Conservation (phyloP, 805 yeast species). For the Lipomyces kockii region DNA sequence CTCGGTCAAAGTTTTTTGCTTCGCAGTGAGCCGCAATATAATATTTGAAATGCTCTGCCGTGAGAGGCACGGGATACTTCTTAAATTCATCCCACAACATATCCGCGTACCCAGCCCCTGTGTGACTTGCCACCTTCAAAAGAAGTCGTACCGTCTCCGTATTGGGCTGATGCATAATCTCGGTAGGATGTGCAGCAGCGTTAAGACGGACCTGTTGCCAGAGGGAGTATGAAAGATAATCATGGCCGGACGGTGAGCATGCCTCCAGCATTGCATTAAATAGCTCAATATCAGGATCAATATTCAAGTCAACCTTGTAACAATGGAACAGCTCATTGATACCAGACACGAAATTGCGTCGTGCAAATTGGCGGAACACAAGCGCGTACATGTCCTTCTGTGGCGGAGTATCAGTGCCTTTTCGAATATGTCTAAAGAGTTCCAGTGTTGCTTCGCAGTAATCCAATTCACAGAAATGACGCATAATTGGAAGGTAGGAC, state of each 20-base stretch:
- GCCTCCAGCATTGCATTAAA: conserved; percentile 70
- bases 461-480: conserved; percentile 56
- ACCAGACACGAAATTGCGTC: conserved; percentile 63
- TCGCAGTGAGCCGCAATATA: conserved; percentile 72
- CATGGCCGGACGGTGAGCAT: conserved; percentile 62
- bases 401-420: conserved; percentile 37
- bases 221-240: conserved; percentile 58
- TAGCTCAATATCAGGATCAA: conserved; percentile 60
- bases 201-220: conserved; percentile 63
- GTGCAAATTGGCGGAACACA: conserved; percentile 66
- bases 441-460: conserved; percentile 66
- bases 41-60: conserved; percentile 58
- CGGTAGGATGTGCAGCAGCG: conserved; percentile 53
- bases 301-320: conserved; percentile 63
- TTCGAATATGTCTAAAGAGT: conserved; percentile 64
- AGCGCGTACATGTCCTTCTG: conserved; percentile 60
- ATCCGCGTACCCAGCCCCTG: conserved; percentile 58
- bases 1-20: conserved; percentile 62
- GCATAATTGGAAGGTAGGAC: conserved; percentile 61
- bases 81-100: conserved; percentile 66
- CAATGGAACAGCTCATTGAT: conserved; percentile 65
- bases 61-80: conserved; percentile 56
- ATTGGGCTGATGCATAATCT: conserved; percentile 47
- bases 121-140: conserved; percentile 64
- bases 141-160: conserved; percentile 68